These are phyloP conservation scores for Nakazawaea siamensis DNA, from an alignment of 805 yeast genomes.

Conservation along the genomic window DNA sequence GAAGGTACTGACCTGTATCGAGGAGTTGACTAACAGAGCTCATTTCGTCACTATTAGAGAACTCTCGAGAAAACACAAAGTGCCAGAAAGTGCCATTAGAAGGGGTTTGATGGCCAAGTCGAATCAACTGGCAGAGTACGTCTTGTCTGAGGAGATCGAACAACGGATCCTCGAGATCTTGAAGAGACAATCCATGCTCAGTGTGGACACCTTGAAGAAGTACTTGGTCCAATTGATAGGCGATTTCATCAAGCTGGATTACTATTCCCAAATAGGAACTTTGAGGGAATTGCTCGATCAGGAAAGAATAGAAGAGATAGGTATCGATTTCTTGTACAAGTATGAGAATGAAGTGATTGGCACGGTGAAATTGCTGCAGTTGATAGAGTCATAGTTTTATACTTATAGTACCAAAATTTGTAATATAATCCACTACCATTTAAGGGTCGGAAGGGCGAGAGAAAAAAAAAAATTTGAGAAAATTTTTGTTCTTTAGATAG, in stretches of 20 bases:
- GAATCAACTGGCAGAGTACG: conserved; percentile 2
- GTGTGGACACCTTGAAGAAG: background rate
- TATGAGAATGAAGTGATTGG: conserved; percentile 3
- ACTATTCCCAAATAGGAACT: background rate
- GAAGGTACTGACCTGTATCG: conserved; percentile 4
- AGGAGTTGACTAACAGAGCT: conserved; percentile 2
- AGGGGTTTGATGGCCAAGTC: background rate
- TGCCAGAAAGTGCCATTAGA: conserved; percentile 9
- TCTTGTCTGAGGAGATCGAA: conserved; percentile 2
- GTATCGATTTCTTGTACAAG: conserved; percentile 4
- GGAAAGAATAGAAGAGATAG: conserved; percentile 9
- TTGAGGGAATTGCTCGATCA: conserved; percentile 6
- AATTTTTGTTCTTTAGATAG: no score
- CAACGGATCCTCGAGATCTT: conserved; percentile 1
- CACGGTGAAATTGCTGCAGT: conserved; percentile 14
- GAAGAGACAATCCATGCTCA: background rate
- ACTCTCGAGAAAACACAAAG: background rate
- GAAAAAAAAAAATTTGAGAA: no score
- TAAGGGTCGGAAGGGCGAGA: no score
- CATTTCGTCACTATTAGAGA: background rate
- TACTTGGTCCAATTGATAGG: background rate
- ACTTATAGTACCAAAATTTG: no score
- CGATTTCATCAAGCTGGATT: conserved; percentile 7
- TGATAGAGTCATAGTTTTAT: conserved; percentile 1
- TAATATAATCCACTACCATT: background rate